Base-by-base conservation (phyloP, 139 green algal genomes). In the Marvania coccoides region DNA sequence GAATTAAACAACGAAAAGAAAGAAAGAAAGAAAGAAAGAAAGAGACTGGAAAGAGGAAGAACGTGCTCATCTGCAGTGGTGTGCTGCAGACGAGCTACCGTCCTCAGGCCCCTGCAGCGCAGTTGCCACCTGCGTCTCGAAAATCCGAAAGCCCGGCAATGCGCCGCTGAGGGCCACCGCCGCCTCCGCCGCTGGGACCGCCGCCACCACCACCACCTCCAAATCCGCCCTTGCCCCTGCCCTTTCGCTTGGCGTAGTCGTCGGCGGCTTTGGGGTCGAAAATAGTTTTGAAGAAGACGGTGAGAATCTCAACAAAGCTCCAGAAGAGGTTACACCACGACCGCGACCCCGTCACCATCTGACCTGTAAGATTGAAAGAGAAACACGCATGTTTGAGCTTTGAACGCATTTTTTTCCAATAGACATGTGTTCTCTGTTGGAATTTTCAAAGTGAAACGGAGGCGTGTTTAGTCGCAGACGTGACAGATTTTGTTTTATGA, bases 31-130 rank as follows among this genome's bases (percentile, higher is more conserved):
- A 62, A 62, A 62, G 19, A 45, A 15, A 62, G 26, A 48, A 62
- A 62, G 12, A 46, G 19, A 62, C 19, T n/a, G 29, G 19, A 47
- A 15, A 47, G 19, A 47, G 7, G 8, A 15, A 62, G 19, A 62
- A 51, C 19, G 42, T 19, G 42, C 42, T 51, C 42, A 51, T 51
- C 42, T 51, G 42, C 42, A 28, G 42, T 19, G 42, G 19, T 51
- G 42, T 51, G 19, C 42, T 51, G 19, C 42, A 24, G 13, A 66
- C 19, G 35, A 23, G 56, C 72, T 82, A 82, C 59, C 75, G 51
- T 12, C 47, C 72, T 82, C 75, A 82, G 35, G 63, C 73, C 60
- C 71, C 75, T 19, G 42, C 75, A 51, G 47, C 69, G 31, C 69
- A 79, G 29, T 58, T 47, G 30, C 71, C 71, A 39, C 71, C 58